Percentiles rank a stretch among this genome's conserved stretches.
These are phyloP conservation scores for Cyberlindnera galapagoensis DNA, from an alignment of 805 yeast genomes.

Conservation along the genomic window DNA sequence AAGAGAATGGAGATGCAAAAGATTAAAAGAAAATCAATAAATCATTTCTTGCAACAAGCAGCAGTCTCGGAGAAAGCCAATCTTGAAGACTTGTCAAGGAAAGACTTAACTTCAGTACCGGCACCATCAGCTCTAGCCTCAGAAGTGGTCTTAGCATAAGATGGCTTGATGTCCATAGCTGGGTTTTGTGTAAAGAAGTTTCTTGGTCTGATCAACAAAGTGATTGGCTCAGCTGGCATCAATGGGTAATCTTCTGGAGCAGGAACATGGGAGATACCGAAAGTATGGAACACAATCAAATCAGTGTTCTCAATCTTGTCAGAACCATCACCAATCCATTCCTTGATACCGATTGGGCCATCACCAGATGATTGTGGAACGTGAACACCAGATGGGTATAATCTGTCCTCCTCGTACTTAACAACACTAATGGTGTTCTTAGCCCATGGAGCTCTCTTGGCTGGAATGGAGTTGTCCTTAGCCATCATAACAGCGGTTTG, in stretches of 20 bases:
- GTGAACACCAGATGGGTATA: slow-evolving; percentile 77
- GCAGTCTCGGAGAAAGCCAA: slow-evolving; percentile 35
- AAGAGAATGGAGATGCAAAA: background rate
- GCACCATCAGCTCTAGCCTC: slow-evolving; percentile 30
- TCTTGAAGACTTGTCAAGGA: slow-evolving; percentile 43
- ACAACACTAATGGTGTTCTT: slow-evolving; percentile 59
- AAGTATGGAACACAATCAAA: slow-evolving; percentile 71
- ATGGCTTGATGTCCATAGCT: slow-evolving; percentile 66
- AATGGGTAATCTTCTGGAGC: slow-evolving; percentile 88
- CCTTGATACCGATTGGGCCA: slow-evolving; percentile 57
- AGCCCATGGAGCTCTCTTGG: slow-evolving; percentile 83
- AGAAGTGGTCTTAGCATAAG: slow-evolving; percentile 43
- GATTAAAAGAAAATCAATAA: background rate
- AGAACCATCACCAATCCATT: slow-evolving; percentile 59
- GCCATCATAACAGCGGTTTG: slow-evolving; percentile 72
- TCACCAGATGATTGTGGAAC: slow-evolving; percentile 73
- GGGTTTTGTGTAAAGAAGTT: slow-evolving; percentile 77
- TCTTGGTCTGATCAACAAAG: slow-evolving; percentile 69
- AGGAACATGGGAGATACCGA: slow-evolving; percentile 82
- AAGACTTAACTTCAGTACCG: slow-evolving; percentile 33
- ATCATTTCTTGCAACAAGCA: slow-evolving; percentile 22
- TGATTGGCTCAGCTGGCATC: slow-evolving; percentile 82
- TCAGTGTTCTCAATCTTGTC: slow-evolving; percentile 61
- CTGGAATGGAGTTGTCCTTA: slow-evolving; percentile 64
- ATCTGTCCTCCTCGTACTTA: slow-evolving; percentile 65